Evolutionary conservation across 371 early-diverging fungal species (phyloP).

Genomic region (Basidiobolus meristosporus): DNA sequence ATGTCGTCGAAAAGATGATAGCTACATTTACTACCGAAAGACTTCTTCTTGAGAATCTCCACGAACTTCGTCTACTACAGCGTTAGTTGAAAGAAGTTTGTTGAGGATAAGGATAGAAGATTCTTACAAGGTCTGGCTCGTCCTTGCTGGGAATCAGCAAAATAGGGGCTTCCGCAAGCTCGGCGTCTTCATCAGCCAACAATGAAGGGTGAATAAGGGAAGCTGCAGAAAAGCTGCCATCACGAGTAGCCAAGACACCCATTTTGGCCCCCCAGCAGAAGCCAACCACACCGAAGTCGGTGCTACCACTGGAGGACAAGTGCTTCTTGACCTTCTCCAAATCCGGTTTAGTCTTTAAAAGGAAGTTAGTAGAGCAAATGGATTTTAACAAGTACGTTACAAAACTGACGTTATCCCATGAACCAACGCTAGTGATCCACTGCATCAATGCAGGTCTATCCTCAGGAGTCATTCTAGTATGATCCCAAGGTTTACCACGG

Average conservation of each 20-base stretch:
- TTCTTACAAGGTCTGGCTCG: constrained; percentile 29
- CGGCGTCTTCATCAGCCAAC: constrained; percentile 24
- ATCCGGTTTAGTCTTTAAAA: no score
- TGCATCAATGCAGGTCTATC: no score
- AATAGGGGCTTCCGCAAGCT: constrained; percentile 26
- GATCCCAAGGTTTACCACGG: constrained; percentile 19
- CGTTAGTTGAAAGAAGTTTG: not conserved
- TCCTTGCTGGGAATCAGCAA: constrained; percentile 34
- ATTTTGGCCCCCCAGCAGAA: constrained; percentile 50
- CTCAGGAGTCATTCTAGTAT: constrained; percentile 2
- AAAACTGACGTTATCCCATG: no score
- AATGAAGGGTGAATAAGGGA: constrained; percentile 40
- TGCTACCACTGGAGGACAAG: constrained; percentile 17
- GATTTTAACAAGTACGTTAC: no score
- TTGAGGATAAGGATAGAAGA: not conserved
- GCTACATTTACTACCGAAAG: no score
- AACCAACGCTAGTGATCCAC: no score
- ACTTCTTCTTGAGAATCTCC: constrained; percentile 17
- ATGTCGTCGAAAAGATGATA: constrained; percentile 41
- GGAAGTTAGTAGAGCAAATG: no score
- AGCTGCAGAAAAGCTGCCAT: constrained; percentile 19
- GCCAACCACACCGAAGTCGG: constrained; percentile 24
- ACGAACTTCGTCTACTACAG: constrained; percentile 16
- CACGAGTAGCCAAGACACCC: constrained; percentile 8
- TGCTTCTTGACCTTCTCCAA: constrained; percentile 13